phyloP scores from a whole-genome alignment of 805 yeast genomes.

The Sugiyamaella qingdaonensis region DNA sequence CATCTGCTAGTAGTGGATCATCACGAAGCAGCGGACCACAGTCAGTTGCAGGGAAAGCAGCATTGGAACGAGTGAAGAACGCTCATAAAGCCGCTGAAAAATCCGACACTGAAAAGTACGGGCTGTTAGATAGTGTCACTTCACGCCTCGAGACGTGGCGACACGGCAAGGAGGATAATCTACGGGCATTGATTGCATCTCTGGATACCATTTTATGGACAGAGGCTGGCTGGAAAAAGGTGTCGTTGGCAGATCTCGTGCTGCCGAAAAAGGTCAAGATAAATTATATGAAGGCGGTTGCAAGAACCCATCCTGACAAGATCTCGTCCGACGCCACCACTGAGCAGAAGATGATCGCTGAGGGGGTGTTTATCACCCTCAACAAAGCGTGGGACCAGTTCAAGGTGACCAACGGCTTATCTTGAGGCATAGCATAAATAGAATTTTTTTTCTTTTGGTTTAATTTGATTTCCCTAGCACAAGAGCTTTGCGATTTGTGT shows the following conservation, averaged over 20 bases:
- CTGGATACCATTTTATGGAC: conserved; percentile 68
- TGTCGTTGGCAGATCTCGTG: conserved; percentile 70
- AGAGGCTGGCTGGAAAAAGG: conserved; percentile 59
- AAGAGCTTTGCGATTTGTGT: too few species aligned
- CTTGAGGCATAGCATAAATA: conserved; percentile 4
- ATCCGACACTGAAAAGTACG: conserved; percentile 54
- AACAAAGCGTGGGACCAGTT: conserved; percentile 90
- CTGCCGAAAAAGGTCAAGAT: conserved; percentile 86
- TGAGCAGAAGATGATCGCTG: conserved; percentile 79
- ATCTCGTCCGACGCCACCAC: conserved; percentile 52
- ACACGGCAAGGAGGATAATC: conserved; percentile 69
- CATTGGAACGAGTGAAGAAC: conserved; percentile 48
- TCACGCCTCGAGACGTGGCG: conserved; percentile 58
- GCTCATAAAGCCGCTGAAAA: conserved; percentile 43
- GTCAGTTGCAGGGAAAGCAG: conserved; percentile 38
- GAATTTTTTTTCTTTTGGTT: background rate
- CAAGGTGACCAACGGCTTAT: conserved; percentile 52
- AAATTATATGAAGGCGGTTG: conserved; percentile 74
- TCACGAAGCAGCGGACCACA: conserved; percentile 30
- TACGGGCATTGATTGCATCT: conserved; percentile 70
- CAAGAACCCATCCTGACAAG: conserved; percentile 83
- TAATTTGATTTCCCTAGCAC: background rate
- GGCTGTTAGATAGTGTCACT: conserved; percentile 60
- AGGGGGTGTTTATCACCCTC: conserved; percentile 74
- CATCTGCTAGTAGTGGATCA: conserved; percentile 21